These are phyloP conservation scores for Verbascum thapsus DNA, from an alignment of 257 asterid species.

Conservation along the genomic window DNA sequence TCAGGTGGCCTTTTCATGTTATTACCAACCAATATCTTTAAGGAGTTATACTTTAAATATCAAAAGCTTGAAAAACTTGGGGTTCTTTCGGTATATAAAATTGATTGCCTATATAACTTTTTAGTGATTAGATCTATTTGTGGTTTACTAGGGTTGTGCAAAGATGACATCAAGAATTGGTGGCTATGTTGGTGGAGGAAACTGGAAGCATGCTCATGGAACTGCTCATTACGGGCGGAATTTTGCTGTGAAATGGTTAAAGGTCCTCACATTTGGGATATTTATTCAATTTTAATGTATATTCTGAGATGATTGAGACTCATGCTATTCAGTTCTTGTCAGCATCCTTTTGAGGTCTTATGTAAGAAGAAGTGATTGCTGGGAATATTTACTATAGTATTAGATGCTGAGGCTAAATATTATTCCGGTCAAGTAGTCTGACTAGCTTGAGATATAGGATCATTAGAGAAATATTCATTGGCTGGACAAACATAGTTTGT, in stretches of 20 bases:
- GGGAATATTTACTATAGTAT: conserved; percentile 3
- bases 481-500: conserved; percentile 19
- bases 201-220: conserved; percentile 97
- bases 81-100: conserved; percentile 7
- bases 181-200: conserved; percentile 84
- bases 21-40: background rate
- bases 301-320: conserved; percentile 13
- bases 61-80: conserved; percentile 18
- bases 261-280: conserved; percentile 51
- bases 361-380: conserved; percentile 19
- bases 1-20: conserved; percentile 59
- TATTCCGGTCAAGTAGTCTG: conserved; percentile 5
- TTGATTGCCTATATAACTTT: conserved; percentile 3
- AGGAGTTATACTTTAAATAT: conserved; percentile 21
- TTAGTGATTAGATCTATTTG: conserved; percentile 27
- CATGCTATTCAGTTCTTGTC: conserved; percentile 16
- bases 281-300: conserved; percentile 19
- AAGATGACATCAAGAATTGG: conserved; percentile 95
- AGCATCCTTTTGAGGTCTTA: conserved; percentile 17
- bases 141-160: conserved; percentile 83
- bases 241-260: conserved; percentile 89
- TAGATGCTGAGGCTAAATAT: conserved; percentile 19
- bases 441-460: background rate
- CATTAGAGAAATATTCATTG: too few species aligned
- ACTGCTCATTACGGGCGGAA: conserved; percentile 97